Evolutionary conservation across 1,284 basidiomycete genomes (phyloP).

Genomic region (Ceratobasidium sp.): DNA sequence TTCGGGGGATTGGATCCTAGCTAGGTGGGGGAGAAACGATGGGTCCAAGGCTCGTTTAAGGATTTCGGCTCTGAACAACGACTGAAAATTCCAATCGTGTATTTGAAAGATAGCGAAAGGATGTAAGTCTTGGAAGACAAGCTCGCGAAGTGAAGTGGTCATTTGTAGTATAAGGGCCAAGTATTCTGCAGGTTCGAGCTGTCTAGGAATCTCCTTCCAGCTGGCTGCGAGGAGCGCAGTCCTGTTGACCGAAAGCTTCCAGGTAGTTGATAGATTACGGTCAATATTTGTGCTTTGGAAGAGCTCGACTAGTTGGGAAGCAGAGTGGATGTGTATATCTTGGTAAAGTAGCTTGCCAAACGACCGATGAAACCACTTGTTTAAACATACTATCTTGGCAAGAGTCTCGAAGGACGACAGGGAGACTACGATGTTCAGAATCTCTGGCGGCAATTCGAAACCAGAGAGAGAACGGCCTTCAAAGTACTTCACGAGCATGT

Average conservation of each 20-base stretch:
- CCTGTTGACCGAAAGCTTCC: neutral
- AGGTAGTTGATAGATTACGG: neutral
- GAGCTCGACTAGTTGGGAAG: neutral
- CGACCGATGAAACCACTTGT: neutral
- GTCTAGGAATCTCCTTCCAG: neutral
- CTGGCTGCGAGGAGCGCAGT: neutral
- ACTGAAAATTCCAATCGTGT: too few species aligned
- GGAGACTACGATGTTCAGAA: neutral
- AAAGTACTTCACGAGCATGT: neutral
- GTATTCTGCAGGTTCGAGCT: neutral
- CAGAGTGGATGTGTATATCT: neutral
- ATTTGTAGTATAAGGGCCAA: neutral
- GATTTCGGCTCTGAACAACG: too few species aligned
- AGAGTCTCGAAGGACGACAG: neutral
- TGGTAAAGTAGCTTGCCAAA: neutral
- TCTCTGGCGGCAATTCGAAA: neutral
- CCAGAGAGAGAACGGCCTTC: too few species aligned
- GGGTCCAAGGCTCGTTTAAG: too few species aligned
- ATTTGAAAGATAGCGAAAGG: too few species aligned
- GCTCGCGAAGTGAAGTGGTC: neutral
- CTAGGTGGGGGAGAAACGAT: too few species aligned
- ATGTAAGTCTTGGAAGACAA: neutral
- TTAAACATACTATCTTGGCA: neutral
- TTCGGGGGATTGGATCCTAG: too few species aligned
- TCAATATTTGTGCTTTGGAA: neutral